These are phyloP conservation scores for Dichotomocladium elegans DNA, from an alignment of 371 early-diverging fungal genomes.

Conservation along the genomic window DNA sequence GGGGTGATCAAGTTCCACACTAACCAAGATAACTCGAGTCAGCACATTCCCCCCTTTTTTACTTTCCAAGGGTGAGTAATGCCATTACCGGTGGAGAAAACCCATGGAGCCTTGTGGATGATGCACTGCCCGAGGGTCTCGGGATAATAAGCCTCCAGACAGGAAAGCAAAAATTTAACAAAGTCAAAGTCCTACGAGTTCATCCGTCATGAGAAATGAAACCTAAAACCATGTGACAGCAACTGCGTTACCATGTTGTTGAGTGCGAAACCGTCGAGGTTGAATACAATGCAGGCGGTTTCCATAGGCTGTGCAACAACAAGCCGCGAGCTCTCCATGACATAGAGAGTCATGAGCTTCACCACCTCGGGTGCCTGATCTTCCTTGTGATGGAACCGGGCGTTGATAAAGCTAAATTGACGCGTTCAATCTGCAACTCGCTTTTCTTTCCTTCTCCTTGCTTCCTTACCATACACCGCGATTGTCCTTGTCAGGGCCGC, in stretches of 20 bases:
- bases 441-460: not conserved
- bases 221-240: no score
- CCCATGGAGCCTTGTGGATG: conserved; percentile 85
- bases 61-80: no score
- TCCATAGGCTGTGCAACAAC: conserved; percentile 73
- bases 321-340: conserved; percentile 83
- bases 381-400: conserved; percentile 52
- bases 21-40: no score
- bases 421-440: not conserved
- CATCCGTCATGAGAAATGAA: no score
- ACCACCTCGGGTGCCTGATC: conserved; percentile 56
- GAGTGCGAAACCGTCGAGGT: conserved; percentile 76
- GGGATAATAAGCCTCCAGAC: conserved; percentile 87
- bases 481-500: conserved; percentile 45
- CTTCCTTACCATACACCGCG: conserved; percentile 53
- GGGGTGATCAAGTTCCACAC: conserved; percentile 81
- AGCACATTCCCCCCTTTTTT: no score
- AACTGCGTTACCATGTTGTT: conserved; percentile 82
- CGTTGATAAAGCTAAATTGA: conserved; percentile 58
- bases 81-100: conserved; percentile 66
- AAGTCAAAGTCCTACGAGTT: conserved; percentile 61
- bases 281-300: conserved; percentile 80
- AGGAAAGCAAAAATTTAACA: conserved; percentile 76
- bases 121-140: conserved; percentile 78
- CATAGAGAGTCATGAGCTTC: conserved; percentile 63